Base-by-base conservation (phyloP, 495 filamentous ascomycete species). In the Rostrohypoxylon terebratum region DNA sequence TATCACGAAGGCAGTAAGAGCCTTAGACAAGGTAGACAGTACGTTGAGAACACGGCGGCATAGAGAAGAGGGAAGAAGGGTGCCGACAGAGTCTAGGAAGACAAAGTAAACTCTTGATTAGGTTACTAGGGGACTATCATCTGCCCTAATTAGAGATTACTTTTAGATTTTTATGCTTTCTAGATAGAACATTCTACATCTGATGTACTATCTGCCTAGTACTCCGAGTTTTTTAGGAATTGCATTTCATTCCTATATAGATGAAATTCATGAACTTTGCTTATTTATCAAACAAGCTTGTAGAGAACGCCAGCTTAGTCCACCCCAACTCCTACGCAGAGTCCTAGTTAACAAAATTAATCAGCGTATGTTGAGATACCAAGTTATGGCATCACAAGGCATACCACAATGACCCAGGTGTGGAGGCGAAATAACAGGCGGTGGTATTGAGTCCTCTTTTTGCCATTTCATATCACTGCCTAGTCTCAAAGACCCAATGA, bases 1-100 rank as follows among this genome's bases (percentile, higher is more conserved):
- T 7, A 81, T 85, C 31, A 85, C 85, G 28, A 75, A 75, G 51
- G 87, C 85, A 0, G 79, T 89, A 40, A 76, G 77, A 44, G 73
- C 74, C 20, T 73, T 87, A 38, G 79, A 84, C 13, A 80, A 71
- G 66, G 75, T 80, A 45, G 78, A 79, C 31, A 77, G 66, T 36
- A 63, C 40, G 14, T 55, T 78, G n/a, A 53, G 55, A 33, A 48
- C 50, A 33, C 72, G 78, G 58, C 76, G 75, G n/a, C 47, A 64
- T 31, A 59, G 34, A 20, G 42, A 65, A 3, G 28, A 51, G 11
- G 50, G 55, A 0, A 40, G 14, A 11, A 54, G 44, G 0, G 53
- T 38, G 1, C 28, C 33, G 31, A 21, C n/a, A 4, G 73, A 76
- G 57, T 33, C 68, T 11, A 76, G 74, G 14, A 78, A 78, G 66